Evolutionary conservation across 257 asterid genomes (phyloP), one percentile per base, ranked within the genome.

Genomic region (Voacanga thouarsii): DNA sequence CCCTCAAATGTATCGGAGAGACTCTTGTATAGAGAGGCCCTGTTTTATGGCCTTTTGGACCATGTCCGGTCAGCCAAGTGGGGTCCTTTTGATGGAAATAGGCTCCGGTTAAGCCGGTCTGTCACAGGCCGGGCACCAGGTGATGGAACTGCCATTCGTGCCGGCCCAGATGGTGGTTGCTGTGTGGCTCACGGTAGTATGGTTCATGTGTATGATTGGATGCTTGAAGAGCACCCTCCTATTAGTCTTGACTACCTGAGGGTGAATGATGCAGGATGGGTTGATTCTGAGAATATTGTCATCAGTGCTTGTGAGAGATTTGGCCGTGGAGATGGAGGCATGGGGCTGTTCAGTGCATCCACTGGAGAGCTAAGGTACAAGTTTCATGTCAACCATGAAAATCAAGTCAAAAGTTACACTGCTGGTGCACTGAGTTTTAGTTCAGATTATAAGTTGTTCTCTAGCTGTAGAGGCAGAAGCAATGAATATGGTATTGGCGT

Each of bases 151-250:
- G 98, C 97, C 74, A 94, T 94, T 39, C 87, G 98, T 72, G 98
- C 97, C 0, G 93, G 97, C 0, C 97, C 97, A 0, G 97, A 89
- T 74, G 98, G 98, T 3, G 97, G 98, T 5, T 92, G 97, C 71
- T 94, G 98, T 63, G 98, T 94, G 61, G 98, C 97, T 14, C 97
- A 94, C 68, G 98, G 98, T 2, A 89, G 96, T 74, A 85, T 94
- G 93, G 98, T 94, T 57, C 98, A 94, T 74, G 96, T 94, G 41
- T 94, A 94, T 75, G 97, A 92, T 76, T 94, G 98, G 98, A 92
- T 88, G 93, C 75, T 94, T 81, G 94, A 90, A 39, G 97, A 92
- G 74, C 98, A 89, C 66, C 91, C 94, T 50, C 90, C 97, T 0
- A 85, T 92, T 8, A 92, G 80, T 79, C 98, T 94, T 56, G 97